Evolutionary conservation across 495 filamentous ascomycete species (phyloP).

Genomic region (Penicillium odoratum): DNA sequence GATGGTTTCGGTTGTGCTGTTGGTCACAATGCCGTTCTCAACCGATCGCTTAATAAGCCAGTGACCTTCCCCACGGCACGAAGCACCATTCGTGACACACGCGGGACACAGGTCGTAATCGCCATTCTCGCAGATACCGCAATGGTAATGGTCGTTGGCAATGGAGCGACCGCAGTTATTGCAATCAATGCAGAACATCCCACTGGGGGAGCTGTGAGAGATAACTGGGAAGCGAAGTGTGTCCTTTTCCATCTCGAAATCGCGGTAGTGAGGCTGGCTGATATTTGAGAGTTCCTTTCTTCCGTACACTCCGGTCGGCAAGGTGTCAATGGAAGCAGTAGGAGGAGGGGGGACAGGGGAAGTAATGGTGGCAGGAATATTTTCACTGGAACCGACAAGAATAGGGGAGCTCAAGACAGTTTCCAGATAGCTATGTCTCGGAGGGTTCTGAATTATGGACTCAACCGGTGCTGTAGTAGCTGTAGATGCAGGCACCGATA

Average conservation of each 20-base stretch:
- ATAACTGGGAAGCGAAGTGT: conserved; percentile 29
- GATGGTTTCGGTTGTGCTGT: conserved; percentile 79
- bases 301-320: background rate
- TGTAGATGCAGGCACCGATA: conserved; percentile 11
- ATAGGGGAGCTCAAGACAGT: conserved; percentile 43
- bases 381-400: conserved; percentile 19
- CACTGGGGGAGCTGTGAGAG: conserved; percentile 33
- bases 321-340: background rate
- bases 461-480: conserved; percentile 14
- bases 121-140: conserved; percentile 85
- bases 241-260: conserved; percentile 34
- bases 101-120: conserved; percentile 90
- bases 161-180: conserved; percentile 82
- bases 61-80: conserved; percentile 75
- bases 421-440: conserved; percentile 43
- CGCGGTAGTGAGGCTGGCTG: conserved; percentile 27
- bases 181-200: conserved; percentile 75
- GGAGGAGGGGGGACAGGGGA: background rate
- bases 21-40: conserved; percentile 72
- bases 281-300: background rate
- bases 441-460: conserved; percentile 18
- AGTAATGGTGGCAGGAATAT: conserved; percentile 11
- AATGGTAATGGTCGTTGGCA: conserved; percentile 86
- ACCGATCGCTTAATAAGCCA: conserved; percentile 93
- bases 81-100: conserved; percentile 72